A percentile compares a stretch with the other conserved stretches of the same genome.
Evolutionary conservation across 192 early-diverging fungal species (phyloP).

Genomic region (Podila minutissima): DNA sequence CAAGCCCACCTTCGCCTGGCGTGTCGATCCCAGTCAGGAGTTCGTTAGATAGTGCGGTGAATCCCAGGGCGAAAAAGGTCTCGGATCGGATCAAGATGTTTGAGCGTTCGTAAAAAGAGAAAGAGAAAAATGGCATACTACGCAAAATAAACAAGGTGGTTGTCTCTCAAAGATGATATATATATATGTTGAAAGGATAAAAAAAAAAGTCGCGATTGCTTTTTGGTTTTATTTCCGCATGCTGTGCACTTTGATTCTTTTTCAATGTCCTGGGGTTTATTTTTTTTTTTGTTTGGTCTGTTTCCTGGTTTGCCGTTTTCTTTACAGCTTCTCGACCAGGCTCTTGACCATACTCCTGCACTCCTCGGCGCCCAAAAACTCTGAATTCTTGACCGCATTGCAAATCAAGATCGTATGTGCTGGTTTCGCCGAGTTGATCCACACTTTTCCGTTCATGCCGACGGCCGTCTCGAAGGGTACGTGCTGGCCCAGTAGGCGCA

Average conservation of each 20-base stretch:
- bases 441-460: constrained; percentile 95
- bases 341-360: constrained; percentile 59
- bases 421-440: constrained; percentile 79
- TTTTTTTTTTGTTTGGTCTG: no score
- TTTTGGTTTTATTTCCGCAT: no score
- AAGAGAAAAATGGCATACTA: no score
- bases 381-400: constrained; percentile 80
- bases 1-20: no score
- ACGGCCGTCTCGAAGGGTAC: constrained; percentile 90
- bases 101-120: constrained; percentile 8
- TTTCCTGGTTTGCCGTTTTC: not conserved
- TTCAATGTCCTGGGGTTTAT: no score
- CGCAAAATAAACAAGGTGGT: no score
- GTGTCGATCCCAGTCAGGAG: no score
- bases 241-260: no score
- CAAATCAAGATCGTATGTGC: constrained; percentile 71
- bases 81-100: constrained; percentile 28
- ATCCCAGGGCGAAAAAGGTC: constrained; percentile 3
- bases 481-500: constrained; percentile 73
- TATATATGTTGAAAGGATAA: no score
- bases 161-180: no score
- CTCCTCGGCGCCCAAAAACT: constrained; percentile 68
- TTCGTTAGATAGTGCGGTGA: not conserved
- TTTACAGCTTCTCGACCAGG: constrained; percentile 35
- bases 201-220: no score